A percentile compares a stretch with the other conserved stretches of the same genome.
Evolutionary conservation across 2,329 filamentous ascomycete genomes (phyloP).

Genomic region (Aspergillus texensis): DNA sequence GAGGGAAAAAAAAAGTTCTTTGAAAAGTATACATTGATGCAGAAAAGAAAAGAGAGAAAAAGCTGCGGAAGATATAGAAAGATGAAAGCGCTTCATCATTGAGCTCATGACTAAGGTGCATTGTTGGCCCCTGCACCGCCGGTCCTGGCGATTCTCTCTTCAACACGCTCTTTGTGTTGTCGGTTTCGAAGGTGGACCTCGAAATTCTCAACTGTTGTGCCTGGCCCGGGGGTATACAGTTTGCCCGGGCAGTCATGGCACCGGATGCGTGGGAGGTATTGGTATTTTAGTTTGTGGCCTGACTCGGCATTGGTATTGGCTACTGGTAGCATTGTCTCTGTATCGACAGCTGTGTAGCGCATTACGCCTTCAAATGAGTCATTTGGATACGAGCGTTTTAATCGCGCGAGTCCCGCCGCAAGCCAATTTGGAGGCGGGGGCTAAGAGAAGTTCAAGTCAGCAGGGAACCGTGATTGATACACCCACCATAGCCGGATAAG

Average conservation of each 20-base stretch:
- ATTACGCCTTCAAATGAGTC: conserved; percentile 88
- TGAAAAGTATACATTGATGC: conserved; percentile 18
- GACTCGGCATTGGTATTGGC: conserved; percentile 55
- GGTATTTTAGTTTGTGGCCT: conserved; percentile 69
- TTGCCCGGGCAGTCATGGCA: conserved; percentile 94
- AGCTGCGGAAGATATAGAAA: not conserved
- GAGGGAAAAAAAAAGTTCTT: not conserved
- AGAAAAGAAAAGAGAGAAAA: not conserved
- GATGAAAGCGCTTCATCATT: conserved; percentile 12
- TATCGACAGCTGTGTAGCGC: conserved; percentile 83
- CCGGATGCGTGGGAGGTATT: conserved; percentile 84
- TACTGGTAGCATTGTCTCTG: conserved; percentile 67
- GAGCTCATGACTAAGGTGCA: conserved; percentile 17
- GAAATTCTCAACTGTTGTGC: conserved; percentile 84
- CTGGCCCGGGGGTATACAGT: conserved; percentile 87
- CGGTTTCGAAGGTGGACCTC: conserved; percentile 89
- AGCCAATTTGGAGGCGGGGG: conserved; percentile 89
- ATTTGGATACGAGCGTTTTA: conserved; percentile 71
- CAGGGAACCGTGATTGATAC: conserved; percentile 9
- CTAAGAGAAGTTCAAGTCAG: conserved; percentile 48
- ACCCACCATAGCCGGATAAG: conserved; percentile 5
- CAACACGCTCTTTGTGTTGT: conserved; percentile 73
- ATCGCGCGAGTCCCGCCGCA: conserved; percentile 67
- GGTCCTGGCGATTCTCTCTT: conserved; percentile 48
- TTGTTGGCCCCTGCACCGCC: conserved; percentile 16